Evolutionary conservation across 192 early-diverging fungal species (phyloP), one percentile per base, ranked within the genome.

Genomic region (Gamsiella multidivaricata): DNA sequence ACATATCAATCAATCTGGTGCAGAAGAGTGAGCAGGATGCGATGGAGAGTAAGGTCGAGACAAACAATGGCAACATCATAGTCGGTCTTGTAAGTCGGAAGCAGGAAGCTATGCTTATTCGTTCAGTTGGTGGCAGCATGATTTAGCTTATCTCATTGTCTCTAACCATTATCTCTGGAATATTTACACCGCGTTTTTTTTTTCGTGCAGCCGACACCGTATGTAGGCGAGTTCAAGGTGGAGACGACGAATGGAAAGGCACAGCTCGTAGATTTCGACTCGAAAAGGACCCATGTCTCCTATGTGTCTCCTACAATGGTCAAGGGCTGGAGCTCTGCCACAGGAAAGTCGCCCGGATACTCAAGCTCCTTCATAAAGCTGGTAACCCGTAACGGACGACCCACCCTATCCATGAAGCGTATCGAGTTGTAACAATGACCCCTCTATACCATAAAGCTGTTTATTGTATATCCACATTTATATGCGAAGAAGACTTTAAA

Each of bases 61-160:
- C 33, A 1, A n/a, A 15, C 1, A 57, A 45, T 14, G 66, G 66
- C 33, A 60, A 53, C 32, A 50, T 53, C n/a, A 41, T 31, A 0
- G 50, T 69, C 29, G 57, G 57, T 26, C 17, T 69, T 55, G 66
- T 69, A 60, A 51, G 66, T n/a, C n/a, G n/a, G n/a, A n/a, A n/a
- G n/a, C n/a, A n/a, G n/a, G n/a, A n/a, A n/a, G n/a, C n/a, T n/a
- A 25, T 20, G 20, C 32, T 25, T 52, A 7, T 42, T 53, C 28
- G 39, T 64, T 5, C 25, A 28, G 34, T 1, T 36, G 20, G 23
- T 20, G 15, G n/a, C 17, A 37, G 10, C 25, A 23, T 62, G 10
- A 10, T 39, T 25, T 5, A 25, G 3, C 37, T 25, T 8, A 9
- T 22, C 34, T 29, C 42, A 5, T 17, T 26, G 47, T 11, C 5